These are phyloP conservation scores for Sanghuangporus sanghuang DNA, from an alignment of 1,284 basidiomycete genomes.

Conservation along the genomic window DNA sequence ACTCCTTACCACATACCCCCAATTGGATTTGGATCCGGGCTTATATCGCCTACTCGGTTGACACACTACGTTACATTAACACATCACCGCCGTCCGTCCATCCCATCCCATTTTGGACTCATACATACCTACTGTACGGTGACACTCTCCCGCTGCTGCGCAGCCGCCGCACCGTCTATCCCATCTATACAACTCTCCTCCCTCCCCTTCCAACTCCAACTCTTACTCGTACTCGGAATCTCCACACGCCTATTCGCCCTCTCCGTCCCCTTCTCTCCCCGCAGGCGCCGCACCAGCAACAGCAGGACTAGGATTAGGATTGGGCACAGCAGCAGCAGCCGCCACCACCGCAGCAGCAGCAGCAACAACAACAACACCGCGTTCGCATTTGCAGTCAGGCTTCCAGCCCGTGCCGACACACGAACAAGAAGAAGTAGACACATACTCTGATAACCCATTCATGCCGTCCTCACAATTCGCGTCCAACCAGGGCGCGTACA, in stretches of 20 bases:
- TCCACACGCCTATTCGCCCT: not conserved
- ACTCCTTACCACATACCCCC: no score
- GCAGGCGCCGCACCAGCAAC: not conserved
- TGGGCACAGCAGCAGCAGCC: no score
- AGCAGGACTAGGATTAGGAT: not conserved
- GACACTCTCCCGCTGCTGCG: slow-evolving; percentile 22
- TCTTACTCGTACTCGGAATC: slow-evolving; percentile 16
- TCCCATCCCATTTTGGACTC: not conserved
- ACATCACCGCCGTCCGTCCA: not conserved
- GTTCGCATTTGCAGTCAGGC: not conserved
- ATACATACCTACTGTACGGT: not conserved
- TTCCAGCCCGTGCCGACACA: slow-evolving; percentile 9
- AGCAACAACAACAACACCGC: no score
- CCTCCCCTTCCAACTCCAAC: slow-evolving; percentile 21
- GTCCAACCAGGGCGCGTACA: slow-evolving; percentile 18
- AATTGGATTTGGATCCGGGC: not conserved
- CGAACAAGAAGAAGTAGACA: not conserved
- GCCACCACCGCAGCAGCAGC: no score
- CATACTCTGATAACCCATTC: slow-evolving; percentile 11
- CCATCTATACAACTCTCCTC: slow-evolving; percentile 20
- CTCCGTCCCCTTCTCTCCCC: not conserved
- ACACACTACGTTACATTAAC: not conserved
- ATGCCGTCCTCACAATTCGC: slow-evolving; percentile 16
- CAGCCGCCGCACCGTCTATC: slow-evolving; percentile 34
- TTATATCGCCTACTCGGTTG: not conserved